Evolutionary conservation across 2,329 filamentous ascomycete species (phyloP).

Genomic region (Lachnellula occidentalis): DNA sequence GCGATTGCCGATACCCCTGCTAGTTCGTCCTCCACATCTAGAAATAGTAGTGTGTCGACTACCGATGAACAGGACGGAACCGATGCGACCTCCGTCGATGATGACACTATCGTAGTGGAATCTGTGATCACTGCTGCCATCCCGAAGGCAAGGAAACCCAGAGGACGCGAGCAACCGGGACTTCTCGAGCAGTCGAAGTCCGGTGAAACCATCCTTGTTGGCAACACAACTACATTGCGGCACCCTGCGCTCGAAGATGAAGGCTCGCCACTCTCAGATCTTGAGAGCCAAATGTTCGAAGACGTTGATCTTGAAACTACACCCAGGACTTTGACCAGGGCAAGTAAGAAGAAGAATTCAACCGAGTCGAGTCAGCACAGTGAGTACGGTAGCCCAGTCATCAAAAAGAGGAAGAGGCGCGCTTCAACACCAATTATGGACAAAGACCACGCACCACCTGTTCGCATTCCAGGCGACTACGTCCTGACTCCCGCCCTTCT

Average conservation of each 20-base stretch:
- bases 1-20: constrained; percentile 9
- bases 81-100: constrained; percentile 32
- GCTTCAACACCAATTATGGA: constrained; percentile 16
- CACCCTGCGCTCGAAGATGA: constrained; percentile 24
- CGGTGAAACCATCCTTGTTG: constrained; percentile 20
- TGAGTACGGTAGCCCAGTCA: background rate
- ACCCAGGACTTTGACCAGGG: constrained; percentile 3
- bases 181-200: constrained; percentile 17
- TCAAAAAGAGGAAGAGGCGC: constrained; percentile 16
- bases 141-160: constrained; percentile 14
- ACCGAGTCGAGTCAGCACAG: constrained; percentile 2
- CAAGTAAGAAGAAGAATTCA: background rate
- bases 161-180: constrained; percentile 2
- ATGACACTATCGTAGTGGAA: constrained; percentile 29
- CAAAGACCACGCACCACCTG: constrained; percentile 21
- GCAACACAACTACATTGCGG: constrained; percentile 15
- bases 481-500: constrained; percentile 73
- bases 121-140: constrained; percentile 7
- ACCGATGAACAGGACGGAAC: constrained; percentile 22
- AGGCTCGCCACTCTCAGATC: constrained; percentile 15
- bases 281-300: constrained; percentile 15
- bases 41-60: constrained; percentile 12
- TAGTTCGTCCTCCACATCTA: constrained; percentile 11
- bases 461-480: constrained; percentile 70
- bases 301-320: constrained; percentile 13